These are phyloP conservation scores for Pachyrhizus erosus DNA, from an alignment of 306 rosid species.

Conservation along the genomic window DNA sequence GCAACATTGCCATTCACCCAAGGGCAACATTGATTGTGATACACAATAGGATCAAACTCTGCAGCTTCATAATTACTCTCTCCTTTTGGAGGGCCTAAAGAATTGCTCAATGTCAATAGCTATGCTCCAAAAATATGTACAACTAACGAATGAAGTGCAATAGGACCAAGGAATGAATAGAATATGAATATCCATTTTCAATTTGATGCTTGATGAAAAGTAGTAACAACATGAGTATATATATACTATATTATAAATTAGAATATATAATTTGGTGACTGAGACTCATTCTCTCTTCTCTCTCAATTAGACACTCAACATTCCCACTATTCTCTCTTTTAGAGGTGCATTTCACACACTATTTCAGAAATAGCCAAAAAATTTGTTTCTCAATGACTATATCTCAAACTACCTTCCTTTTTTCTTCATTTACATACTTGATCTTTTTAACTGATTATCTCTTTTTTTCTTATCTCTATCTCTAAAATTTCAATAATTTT, in stretches of 20 bases:
- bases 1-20: slow-evolving; percentile 99
- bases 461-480: background rate
- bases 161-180: slow-evolving; percentile 13
- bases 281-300: background rate
- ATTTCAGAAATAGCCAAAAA: background rate
- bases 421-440: background rate
- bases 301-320: background rate
- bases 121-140: slow-evolving; percentile 29
- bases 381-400: background rate
- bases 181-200: slow-evolving; percentile 16
- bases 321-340: background rate
- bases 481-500: background rate
- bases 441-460: background rate
- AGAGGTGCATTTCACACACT: background rate
- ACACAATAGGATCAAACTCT: slow-evolving; percentile 88
- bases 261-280: background rate
- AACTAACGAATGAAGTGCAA: slow-evolving; percentile 20
- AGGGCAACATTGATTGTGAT: slow-evolving; percentile 95
- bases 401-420: background rate
- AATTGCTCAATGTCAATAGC: slow-evolving; percentile 39
- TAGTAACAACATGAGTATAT: background rate
- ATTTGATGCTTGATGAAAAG: slow-evolving; percentile 2
- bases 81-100: slow-evolving; percentile 86
- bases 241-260: background rate
- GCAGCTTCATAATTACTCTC: slow-evolving; percentile 87